phyloP scores from a whole-genome alignment of 306 rosid genomes.

The Rosa persica region DNA sequence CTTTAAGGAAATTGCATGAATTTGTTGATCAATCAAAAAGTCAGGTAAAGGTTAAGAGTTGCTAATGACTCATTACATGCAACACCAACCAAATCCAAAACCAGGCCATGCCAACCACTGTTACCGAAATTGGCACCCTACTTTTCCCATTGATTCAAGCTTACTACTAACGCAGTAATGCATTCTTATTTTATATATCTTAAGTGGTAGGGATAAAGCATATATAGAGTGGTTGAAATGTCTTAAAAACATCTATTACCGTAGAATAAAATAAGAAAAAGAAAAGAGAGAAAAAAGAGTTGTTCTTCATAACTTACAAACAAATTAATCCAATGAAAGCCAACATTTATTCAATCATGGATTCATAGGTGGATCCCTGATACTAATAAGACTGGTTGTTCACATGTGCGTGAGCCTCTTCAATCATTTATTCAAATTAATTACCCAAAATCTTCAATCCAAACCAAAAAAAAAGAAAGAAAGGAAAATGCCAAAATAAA shows the following conservation, averaged over 20 bases:
- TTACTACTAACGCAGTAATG: constrained; percentile 6
- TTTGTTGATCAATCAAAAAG: background rate
- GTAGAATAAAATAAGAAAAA: too few relatives aligned
- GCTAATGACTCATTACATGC: background rate
- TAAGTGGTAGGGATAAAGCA: background rate
- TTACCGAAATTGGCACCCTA: background rate
- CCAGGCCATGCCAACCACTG: background rate
- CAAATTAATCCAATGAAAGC: background rate
- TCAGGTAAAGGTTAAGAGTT: background rate
- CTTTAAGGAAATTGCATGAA: background rate
- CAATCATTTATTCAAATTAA: too few relatives aligned
- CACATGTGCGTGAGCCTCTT: too few relatives aligned
- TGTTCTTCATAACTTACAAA: background rate
- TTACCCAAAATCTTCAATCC: too few relatives aligned
- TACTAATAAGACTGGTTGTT: background rate
- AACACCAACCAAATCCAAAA: background rate
- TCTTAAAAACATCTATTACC: background rate
- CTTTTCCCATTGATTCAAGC: constrained; percentile 14
- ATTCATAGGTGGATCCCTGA: background rate
- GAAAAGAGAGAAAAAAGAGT: background rate
- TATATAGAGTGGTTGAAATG: background rate
- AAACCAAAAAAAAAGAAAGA: too few relatives aligned
- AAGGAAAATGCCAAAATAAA: background rate
- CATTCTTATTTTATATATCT: background rate
- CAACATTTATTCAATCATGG: background rate